Base-by-base conservation (phyloP, 257 asterid genomes). In the Eucommia ulmoides region DNA sequence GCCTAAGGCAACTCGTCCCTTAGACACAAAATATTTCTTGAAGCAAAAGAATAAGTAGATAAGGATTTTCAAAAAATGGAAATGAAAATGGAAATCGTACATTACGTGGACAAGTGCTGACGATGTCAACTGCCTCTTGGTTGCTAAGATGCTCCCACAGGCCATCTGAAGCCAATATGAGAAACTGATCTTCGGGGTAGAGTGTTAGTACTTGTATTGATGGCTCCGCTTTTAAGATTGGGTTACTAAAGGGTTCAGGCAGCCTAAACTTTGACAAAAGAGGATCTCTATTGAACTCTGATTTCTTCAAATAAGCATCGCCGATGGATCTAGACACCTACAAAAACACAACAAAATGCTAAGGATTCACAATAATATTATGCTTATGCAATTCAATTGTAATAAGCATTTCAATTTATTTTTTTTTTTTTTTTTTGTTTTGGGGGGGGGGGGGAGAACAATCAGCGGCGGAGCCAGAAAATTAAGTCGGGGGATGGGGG, bases 71-170 rank as follows among this genome's bases (percentile, higher is more conserved):
- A n/a, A n/a, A n/a, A n/a, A n/a, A n/a, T n/a, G n/a, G n/a, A n/a
- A 2, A n/a, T 51, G 23, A 19, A 16, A 24, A 58, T 22, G 49
- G 56, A 50, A 51, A 61, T 33, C 77, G 8, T 81, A 84, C 95
- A 52, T 68, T 65, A 46, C 68, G 81, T 8, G 80, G 68, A 50
- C 75, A 72, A 54, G 49, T 59, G 68, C 69, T 70, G 54, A 84
- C 91, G 45, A 81, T 55, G 60, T 79, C 64, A 20, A 78, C 93
- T 16, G 93, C 95, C 61, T 79, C 78, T 65, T 84, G 79, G 50
- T 81, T 84, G 73, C 73, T 74, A n/a, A 84, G 87, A 65, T 84
- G 93, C 59, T 84, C 93, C 95, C 95, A 84, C 19, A 84, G 64
- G 26, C 93, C 93, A 48, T 84, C 93, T 14, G 93, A 81, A 8